These are phyloP conservation scores for Lyophyllum atratum DNA, from an alignment of 768 basidiomycete genomes.

Conservation along the genomic window DNA sequence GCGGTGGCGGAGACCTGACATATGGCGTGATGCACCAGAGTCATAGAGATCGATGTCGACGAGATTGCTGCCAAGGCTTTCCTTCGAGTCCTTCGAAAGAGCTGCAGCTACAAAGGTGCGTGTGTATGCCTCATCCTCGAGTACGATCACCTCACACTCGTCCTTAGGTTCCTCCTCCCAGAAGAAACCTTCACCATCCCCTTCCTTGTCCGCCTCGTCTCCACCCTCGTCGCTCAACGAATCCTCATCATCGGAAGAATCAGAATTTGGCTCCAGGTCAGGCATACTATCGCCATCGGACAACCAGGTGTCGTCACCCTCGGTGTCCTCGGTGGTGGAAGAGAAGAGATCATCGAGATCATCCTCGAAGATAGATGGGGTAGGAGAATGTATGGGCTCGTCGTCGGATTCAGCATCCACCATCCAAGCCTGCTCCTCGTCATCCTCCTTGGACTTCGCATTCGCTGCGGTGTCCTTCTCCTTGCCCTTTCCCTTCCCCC, in stretches of 20 bases:
- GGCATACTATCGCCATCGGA: conserved; percentile 5
- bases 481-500: conserved; percentile 8
- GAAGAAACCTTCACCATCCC: too few species aligned
- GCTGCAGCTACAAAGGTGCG: conserved; percentile 1
- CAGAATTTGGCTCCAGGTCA: too few species aligned
- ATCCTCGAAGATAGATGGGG: neutral
- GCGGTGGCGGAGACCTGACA: conserved; percentile 12
- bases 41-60: conserved; percentile 15
- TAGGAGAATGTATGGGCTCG: neutral
- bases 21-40: conserved; percentile 17
- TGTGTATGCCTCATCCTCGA: too few species aligned
- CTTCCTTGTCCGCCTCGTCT: too few species aligned
- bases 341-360: neutral
- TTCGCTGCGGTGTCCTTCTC: neutral
- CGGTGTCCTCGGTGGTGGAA: neutral
- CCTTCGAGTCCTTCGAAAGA: neutral
- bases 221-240: too few species aligned
- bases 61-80: neutral
- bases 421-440: conserved; percentile 8
- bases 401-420: neutral
- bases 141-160: too few species aligned
- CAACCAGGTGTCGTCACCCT: neutral
- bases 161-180: too few species aligned
- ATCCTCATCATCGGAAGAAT: neutral
- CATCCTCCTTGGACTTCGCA: conserved; percentile 16